A percentile compares a stretch with the other conserved stretches of the same genome.
Conservation (phyloP, 2,329 filamentous ascomycete genomes). For the Trichoderma semiorbis region DNA sequence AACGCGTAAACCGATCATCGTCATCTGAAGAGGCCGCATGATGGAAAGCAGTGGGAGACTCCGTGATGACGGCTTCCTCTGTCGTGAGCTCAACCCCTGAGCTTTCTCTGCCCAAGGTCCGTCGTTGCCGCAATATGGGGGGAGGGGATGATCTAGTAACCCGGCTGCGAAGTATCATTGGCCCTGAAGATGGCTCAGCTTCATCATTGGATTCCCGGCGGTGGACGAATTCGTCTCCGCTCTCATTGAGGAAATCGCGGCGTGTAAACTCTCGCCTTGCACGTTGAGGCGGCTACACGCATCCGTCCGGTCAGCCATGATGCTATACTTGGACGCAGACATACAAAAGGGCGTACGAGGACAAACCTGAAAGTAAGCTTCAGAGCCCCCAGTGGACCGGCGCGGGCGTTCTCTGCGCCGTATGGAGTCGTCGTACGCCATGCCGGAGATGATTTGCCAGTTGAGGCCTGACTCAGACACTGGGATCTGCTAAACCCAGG, state of each 20-base stretch:
- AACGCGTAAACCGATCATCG: background rate
- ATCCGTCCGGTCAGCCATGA: background rate
- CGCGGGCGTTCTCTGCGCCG: slow-evolving; percentile 10
- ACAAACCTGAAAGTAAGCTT: background rate
- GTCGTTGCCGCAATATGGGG: background rate
- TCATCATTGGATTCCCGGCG: background rate
- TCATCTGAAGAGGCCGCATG: background rate
- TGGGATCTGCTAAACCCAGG: background rate
- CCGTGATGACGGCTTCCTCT: background rate
- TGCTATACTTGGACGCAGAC: background rate
- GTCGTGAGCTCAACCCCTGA: background rate
- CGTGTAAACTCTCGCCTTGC: background rate
- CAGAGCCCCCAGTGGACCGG: background rate
- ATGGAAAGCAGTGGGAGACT: background rate
- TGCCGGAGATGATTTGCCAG: background rate
- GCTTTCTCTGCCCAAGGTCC: background rate
- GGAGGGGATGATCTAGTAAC: background rate
- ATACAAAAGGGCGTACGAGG: too few species aligned
- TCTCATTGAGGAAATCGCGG: background rate
- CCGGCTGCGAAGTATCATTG: background rate
- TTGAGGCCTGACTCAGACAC: slow-evolving; percentile 1
- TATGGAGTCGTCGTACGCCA: slow-evolving; percentile 7
- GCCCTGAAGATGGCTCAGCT: background rate
- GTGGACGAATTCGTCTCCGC: background rate
- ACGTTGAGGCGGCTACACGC: background rate